A percentile compares a stretch with the other conserved stretches of the same genome.
These are phyloP conservation scores for Leccinum pellstonianum DNA, from an alignment of 768 basidiomycete species.

Conservation along the genomic window DNA sequence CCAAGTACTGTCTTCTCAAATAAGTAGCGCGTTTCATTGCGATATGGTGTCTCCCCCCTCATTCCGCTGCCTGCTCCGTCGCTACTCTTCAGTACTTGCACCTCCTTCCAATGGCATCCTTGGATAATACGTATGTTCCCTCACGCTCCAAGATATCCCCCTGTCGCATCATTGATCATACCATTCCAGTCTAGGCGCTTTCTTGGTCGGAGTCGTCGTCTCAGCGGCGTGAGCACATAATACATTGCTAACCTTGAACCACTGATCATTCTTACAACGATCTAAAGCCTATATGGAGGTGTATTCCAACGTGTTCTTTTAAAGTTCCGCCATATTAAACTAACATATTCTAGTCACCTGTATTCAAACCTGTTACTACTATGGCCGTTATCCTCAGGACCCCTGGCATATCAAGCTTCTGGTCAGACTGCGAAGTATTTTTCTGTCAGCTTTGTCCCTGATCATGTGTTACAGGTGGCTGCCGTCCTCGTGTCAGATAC, in stretches of 20 bases:
- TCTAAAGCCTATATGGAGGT: slow-evolving; percentile 52
- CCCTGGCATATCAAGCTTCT: slow-evolving; percentile 49
- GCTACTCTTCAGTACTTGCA: background rate
- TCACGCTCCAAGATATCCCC: background rate
- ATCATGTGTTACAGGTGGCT: slow-evolving; percentile 41
- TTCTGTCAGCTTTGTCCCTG: background rate
- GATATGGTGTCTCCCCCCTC: background rate
- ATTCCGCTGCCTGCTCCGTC: background rate
- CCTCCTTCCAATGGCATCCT: slow-evolving; percentile 13
- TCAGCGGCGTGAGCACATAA: slow-evolving; percentile 47
- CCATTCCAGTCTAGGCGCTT: slow-evolving; percentile 49
- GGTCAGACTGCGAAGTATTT: slow-evolving; percentile 32
- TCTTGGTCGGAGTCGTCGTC: slow-evolving; percentile 51
- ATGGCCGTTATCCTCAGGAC: slow-evolving; percentile 47
- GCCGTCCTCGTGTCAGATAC: slow-evolving; percentile 54
- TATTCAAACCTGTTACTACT: slow-evolving; percentile 60
- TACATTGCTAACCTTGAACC: slow-evolving; percentile 4
- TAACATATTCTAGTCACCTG: slow-evolving; percentile 44
- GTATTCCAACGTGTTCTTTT: slow-evolving; percentile 6
- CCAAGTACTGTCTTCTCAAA: slow-evolving; percentile 15
- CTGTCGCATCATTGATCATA: slow-evolving; percentile 1
- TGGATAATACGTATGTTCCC: slow-evolving; percentile 40
- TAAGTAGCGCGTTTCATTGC: slow-evolving; percentile 13
- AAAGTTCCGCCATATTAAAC: slow-evolving; percentile 4
- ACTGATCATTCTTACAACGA: background rate